phyloP scores from a whole-genome alignment of 768 basidiomycete species.

The Royoungia palumana region DNA sequence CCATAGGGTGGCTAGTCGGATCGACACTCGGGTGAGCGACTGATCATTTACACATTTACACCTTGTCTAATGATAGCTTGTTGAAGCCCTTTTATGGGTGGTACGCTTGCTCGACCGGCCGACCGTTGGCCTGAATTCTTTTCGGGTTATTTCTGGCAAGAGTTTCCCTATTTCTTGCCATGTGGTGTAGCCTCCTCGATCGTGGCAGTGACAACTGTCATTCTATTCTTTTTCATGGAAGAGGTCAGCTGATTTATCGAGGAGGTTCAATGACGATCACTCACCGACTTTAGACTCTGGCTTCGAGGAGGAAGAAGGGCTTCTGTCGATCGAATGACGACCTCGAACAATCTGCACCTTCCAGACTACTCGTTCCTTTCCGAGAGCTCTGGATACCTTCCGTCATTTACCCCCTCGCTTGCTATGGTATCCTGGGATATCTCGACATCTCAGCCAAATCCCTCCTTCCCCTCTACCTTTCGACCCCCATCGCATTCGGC shows the following conservation, averaged over 20 bases:
- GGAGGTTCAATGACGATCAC: background rate
- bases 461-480: slow-evolving; percentile 38
- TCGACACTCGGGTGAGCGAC: slow-evolving; percentile 33
- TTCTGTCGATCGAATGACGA: background rate
- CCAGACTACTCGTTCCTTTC: slow-evolving; percentile 39
- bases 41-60: background rate
- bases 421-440: slow-evolving; percentile 33
- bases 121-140: slow-evolving; percentile 51
- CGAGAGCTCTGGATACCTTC: slow-evolving; percentile 34
- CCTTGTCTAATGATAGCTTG: background rate
- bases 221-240: slow-evolving; percentile 46
- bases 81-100: slow-evolving; percentile 44
- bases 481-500: slow-evolving; percentile 38
- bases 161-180: slow-evolving; percentile 62
- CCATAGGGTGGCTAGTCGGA: slow-evolving; percentile 29
- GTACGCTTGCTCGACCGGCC: slow-evolving; percentile 49
- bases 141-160: slow-evolving; percentile 43
- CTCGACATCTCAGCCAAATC: slow-evolving; percentile 38
- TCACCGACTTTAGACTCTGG: slow-evolving; percentile 14
- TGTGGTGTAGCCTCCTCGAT: slow-evolving; percentile 58
- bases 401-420: slow-evolving; percentile 32
- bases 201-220: slow-evolving; percentile 42
- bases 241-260: slow-evolving; percentile 37
- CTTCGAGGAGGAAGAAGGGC: slow-evolving; percentile 1
- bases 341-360: slow-evolving; percentile 2